A percentile compares a stretch with the other conserved stretches of the same genome.
Conservation (phyloP, 306 rosid genomes). For the Acacia confusa region DNA sequence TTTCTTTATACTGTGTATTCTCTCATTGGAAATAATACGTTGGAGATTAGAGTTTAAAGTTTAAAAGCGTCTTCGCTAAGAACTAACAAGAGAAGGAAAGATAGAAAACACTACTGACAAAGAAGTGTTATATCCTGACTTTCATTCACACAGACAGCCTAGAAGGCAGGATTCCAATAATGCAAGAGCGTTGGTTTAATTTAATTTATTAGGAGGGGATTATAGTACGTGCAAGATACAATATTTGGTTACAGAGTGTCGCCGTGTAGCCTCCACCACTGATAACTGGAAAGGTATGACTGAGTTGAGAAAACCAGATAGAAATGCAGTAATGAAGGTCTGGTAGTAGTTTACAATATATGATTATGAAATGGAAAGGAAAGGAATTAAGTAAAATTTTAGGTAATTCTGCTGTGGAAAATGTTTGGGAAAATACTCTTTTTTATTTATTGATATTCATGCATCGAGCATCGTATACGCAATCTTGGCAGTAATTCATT, state of each 20-base stretch:
- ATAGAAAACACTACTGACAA: too few species aligned
- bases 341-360: too few species aligned
- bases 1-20: too few species aligned
- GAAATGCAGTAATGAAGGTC: background rate
- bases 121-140: background rate
- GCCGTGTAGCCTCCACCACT: background rate
- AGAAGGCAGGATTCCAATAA: background rate
- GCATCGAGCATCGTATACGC: background rate
- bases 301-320: background rate
- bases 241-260: background rate
- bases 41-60: too few species aligned
- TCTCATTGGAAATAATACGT: too few species aligned
- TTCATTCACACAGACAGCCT: background rate
- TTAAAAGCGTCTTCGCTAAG: too few species aligned
- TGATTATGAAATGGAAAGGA: too few species aligned
- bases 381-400: too few species aligned
- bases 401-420: too few species aligned
- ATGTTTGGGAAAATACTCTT: background rate
- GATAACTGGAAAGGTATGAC: background rate
- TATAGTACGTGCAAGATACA: background rate
- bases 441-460: background rate
- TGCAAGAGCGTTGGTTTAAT: background rate
- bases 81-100: too few species aligned
- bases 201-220: background rate
- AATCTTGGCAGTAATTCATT: background rate